Evolutionary conservation across 2,329 filamentous ascomycete genomes (phyloP), one percentile per base, ranked within the genome.

Genomic region (Cryphonectria parasitica): DNA sequence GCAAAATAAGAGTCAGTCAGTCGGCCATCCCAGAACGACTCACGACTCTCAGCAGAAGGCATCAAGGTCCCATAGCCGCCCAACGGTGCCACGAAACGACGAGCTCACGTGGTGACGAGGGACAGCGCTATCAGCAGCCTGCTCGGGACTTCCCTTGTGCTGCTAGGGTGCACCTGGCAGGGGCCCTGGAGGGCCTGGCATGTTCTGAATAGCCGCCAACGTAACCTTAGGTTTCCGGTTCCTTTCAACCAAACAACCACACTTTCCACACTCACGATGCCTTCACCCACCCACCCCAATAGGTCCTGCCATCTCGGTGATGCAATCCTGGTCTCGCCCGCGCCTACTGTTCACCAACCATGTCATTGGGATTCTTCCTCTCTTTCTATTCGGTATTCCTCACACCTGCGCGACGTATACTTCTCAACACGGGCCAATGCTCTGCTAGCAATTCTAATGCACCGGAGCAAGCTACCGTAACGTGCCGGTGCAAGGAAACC

Each of bases 121-220:
- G 43, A 43, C 45, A 45, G 25, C 15, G 25, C 54, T 31, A 58
- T 58, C 54, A 58, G 45, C 45, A 45, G 60, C 45, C n/a, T 68
- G 52, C 60, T 62, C 69, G 69, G 66, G 60, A 65, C 60, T 56
- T 71, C 69, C 69, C 69, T 61, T 66, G 41, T 58, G 66, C 19
- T 68, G 66, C 66, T 63, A 56, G 69, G 66, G 68, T 66, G 66
- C 67, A 62, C 58, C 69, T 62, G 41, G 43, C 62, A 49, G 43
- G 41, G 43, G 54, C 2, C 58, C 41, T 68, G 19, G 54, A 68
- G 36, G 60, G 31, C 34, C 28, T 13, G 49, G 13, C 28, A 66
- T n/a, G 22, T n/a, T 11, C 34, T 34, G 45, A 49, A 52, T 72
- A 72, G 68, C 70, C 68, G 70, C 70, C 70, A 70, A 54, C 64